Conservation (phyloP, 192 early-diverging fungal genomes). For the Linnemannia zychae region DNA sequence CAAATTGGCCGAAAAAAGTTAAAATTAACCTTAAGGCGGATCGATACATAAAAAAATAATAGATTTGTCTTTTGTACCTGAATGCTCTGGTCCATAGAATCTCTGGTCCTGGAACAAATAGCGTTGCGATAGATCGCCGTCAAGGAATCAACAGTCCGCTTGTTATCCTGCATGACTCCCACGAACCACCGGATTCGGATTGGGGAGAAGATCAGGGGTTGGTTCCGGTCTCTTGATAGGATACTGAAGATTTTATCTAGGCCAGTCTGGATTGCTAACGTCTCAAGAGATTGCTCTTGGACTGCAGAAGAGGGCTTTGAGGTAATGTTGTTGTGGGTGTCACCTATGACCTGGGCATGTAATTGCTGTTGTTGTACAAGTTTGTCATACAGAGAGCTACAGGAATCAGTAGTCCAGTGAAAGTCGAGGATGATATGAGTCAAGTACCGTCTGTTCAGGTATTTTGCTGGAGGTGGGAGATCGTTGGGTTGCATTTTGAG, state of each 20-base stretch:
- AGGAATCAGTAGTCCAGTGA: not conserved
- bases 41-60: not conserved
- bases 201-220: conserved; percentile 24
- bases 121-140: conserved; percentile 5
- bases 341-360: not conserved
- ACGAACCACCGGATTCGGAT: not conserved
- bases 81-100: conserved; percentile 11
- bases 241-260: not conserved
- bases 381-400: not conserved
- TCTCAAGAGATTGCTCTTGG: not conserved
- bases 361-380: not conserved
- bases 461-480: conserved; percentile 3
- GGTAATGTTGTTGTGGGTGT: not conserved
- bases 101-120: not conserved
- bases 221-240: not conserved
- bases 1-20: not conserved
- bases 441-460: not conserved
- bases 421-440: conserved; percentile 4
- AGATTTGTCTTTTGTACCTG: not conserved
- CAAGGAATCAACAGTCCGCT: not conserved
- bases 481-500: not conserved
- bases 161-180: not conserved
- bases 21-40: not conserved
- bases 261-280: not conserved
- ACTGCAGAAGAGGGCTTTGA: not conserved